Evolutionary conservation across 805 yeast species (phyloP).

Genomic region (Myxozyma nipponensis): DNA sequence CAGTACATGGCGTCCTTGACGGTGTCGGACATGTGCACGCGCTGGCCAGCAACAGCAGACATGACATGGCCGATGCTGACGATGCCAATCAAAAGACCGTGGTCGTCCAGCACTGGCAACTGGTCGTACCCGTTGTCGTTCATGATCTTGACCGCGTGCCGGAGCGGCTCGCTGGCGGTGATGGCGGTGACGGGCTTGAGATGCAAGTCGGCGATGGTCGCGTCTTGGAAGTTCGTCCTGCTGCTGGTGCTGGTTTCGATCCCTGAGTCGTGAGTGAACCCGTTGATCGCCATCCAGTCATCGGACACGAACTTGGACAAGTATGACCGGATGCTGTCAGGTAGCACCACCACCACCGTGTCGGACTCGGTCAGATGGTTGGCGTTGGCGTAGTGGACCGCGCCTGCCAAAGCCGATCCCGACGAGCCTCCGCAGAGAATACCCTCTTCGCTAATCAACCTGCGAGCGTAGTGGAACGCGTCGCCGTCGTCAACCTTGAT

Average conservation of each 20-base stretch:
- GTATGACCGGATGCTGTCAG: conserved; percentile 83
- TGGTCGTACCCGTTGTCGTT: conserved; percentile 80
- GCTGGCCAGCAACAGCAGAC: conserved; percentile 60
- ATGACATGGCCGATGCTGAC: conserved; percentile 71
- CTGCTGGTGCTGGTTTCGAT: conserved; percentile 15
- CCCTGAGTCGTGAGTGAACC: conserved; percentile 42
- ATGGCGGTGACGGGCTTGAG: conserved; percentile 80
- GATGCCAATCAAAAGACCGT: conserved; percentile 65
- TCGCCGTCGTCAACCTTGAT: conserved; percentile 81
- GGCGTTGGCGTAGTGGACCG: conserved; percentile 63
- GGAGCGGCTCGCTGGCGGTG: conserved; percentile 53
- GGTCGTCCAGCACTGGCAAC: conserved; percentile 63
- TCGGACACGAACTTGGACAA: conserved; percentile 84
- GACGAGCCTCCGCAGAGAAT: conserved; percentile 86
- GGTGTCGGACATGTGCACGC: conserved; percentile 52
- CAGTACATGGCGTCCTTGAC: conserved; percentile 59
- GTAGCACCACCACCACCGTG: conserved; percentile 73
- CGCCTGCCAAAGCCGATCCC: conserved; percentile 79
- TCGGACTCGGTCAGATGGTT: conserved; percentile 68
- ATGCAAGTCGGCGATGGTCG: conserved; percentile 63
- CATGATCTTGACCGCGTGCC: conserved; percentile 63
- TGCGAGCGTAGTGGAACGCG: conserved; percentile 74
- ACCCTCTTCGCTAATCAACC: conserved; percentile 80
- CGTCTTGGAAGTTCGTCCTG: conserved; percentile 43
- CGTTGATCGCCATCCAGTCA: conserved; percentile 82